Evolutionary conservation across 768 basidiomycete species (phyloP), one percentile per base, ranked within the genome.

Genomic region (Asterophora parasitica): DNA sequence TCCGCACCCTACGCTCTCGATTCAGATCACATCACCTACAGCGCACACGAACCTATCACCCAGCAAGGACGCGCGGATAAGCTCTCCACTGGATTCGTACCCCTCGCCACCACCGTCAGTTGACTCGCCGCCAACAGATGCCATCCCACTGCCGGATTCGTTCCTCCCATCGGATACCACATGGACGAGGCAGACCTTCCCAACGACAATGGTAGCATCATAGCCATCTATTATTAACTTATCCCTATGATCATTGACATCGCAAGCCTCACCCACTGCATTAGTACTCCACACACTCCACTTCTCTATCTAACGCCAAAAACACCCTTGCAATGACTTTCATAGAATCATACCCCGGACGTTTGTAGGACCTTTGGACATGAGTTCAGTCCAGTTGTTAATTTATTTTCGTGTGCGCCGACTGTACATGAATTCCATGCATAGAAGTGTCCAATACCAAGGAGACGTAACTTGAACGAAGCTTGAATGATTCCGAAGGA

Each of bases 61-160:
- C 13, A 37, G 27, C 10, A 34, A 42, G 8, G 49, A 41, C 10
- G 17, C 31, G 12, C 50, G 41, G 28, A 46, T 34, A 2, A 38
- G 32, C 30, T 57, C 55, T 15, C 53, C 58, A 17, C 45, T 54
- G 19, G 58, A 57, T 27, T 65, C 74, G 28, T 76, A 76, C 51
- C 75, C 75, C 9, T 74, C 75, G 0, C 75, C 75, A 1, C 75
- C 74, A 36, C 64, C 68, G 15, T 76, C 74, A 15, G 47, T 70
- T 33, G 74, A 74, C 58, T 76, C 73, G 12, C 65, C 66, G 8
- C 62, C 64, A n/a, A 52, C 45, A 31, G 40, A 51, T 35, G 49
- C 50, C 8, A 48, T 59, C 11, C 54, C 58, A 19, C 46, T 65
- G 28, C 54, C 46, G 23, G 55, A 53, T 43, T 26, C 44, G 34